Evolutionary conservation across 2,329 filamentous ascomycete genomes (phyloP), one percentile per base, ranked within the genome.

Genomic region (Monascus ruber): DNA sequence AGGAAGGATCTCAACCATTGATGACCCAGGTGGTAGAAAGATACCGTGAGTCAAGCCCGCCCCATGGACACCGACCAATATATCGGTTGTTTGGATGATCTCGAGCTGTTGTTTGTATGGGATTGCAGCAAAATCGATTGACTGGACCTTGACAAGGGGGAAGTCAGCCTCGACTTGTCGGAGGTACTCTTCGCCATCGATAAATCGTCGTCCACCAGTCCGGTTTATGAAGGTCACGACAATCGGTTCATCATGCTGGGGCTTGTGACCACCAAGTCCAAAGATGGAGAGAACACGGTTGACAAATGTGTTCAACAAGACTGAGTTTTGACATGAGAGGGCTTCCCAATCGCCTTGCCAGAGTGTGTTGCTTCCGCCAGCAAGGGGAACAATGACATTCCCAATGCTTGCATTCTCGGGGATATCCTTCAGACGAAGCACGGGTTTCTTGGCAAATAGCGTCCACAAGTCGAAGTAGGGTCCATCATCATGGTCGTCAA

Each of bases 11-110:
- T 71, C 66, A 5, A 70, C 60, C 5, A 70, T 46, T 10, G 56
- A 58, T 1, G 51, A 52, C 4, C 50, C 48, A 26, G 53, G 48
- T 1, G 47, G 56, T 43, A 69, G 52, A 40, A 69, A 71, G 45
- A 70, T 57, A 4, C 39, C 38, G 36, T 69, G 64, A 4, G 66
- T 64, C 10, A 70, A 49, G 1, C 63, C 66, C 0, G 65, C 65
- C 33, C 67, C 68, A 47, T 70, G 66, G 1, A 66, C 59, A 26
- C 65, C 65, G 5, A 68, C 56, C 6, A 71, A 52, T 10, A 69
- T 45, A 41, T 69, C 65, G 1, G 65, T 67, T 25, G 51, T 48
- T 9, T 52, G 58, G 6, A 58, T 51, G 1, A 64, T 31, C 6
- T 44, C 39, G 4, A 69, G 33, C 47, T 69, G 66, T 28, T 64